Percentiles rank a stretch among this genome's conserved stretches.
These are phyloP conservation scores for Magnaporthiopsis incrustans DNA, from an alignment of 2,329 filamentous ascomycete species.

Conservation along the genomic window DNA sequence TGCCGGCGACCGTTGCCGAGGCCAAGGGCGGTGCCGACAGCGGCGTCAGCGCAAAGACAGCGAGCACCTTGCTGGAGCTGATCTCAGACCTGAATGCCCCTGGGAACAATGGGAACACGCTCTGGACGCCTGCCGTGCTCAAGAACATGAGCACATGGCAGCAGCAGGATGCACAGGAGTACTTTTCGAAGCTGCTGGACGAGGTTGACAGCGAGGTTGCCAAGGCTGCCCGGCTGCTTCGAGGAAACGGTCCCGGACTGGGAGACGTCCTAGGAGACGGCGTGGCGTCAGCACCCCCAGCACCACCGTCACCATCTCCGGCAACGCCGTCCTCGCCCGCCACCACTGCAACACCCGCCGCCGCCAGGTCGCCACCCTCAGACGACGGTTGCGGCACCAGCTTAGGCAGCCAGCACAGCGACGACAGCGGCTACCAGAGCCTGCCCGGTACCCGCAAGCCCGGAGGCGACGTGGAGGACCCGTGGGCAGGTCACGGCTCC, in stretches of 20 bases:
- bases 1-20: conserved; percentile 27
- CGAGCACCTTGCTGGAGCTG: conserved; percentile 49
- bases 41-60: background rate
- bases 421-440: conserved; percentile 51
- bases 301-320: background rate
- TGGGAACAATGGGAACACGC: conserved; percentile 61
- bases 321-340: background rate
- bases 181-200: conserved; percentile 83
- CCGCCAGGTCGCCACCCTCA: background rate
- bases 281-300: background rate
- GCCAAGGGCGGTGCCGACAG: conserved; percentile 16
- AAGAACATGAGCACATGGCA: conserved; percentile 94
- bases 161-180: conserved; percentile 97
- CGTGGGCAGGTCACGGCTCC: background rate
- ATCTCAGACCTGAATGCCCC: conserved; percentile 63
- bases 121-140: conserved; percentile 75
- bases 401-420: conserved; percentile 40
- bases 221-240: conserved; percentile 32
- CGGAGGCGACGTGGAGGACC: conserved; percentile 3
- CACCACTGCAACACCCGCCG: background rate
- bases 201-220: conserved; percentile 72
- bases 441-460: conserved; percentile 26
- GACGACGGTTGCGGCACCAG: conserved; percentile 20
- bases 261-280: conserved; percentile 18
- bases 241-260: conserved; percentile 27